Evolutionary conservation across 2,329 filamentous ascomycete genomes (phyloP).

Genomic region (Sporothrix globosa): DNA sequence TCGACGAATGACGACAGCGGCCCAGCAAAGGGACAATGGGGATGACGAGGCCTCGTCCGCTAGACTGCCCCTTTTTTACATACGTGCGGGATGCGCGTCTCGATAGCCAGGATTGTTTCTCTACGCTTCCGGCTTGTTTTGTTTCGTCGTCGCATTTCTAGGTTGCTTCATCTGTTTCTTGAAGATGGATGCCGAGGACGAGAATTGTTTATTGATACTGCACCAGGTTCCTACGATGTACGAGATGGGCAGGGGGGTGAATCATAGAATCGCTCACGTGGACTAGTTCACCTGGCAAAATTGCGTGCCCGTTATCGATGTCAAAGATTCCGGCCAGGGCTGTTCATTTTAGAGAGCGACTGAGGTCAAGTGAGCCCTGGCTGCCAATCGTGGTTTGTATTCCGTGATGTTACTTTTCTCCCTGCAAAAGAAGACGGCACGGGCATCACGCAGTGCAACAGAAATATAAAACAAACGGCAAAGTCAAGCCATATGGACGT

Average conservation of each 20-base stretch:
- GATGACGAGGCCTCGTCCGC: slow-evolving; percentile 26
- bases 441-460: slow-evolving; percentile 18
- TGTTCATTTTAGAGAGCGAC: background rate
- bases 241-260: background rate
- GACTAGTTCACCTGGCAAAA: background rate
- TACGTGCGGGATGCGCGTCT: background rate
- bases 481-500: background rate
- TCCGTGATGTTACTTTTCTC: background rate
- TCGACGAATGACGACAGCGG: slow-evolving; percentile 9
- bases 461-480: background rate
- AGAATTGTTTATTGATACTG: background rate
- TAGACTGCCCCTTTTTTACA: slow-evolving; percentile 24
- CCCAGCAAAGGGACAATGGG: slow-evolving; percentile 1
- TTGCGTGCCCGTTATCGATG: background rate
- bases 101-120: slow-evolving; percentile 20
- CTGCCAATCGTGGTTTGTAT: background rate
- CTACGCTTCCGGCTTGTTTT: slow-evolving; percentile 3
- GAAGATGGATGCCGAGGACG: background rate
- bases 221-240: background rate
- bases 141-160: slow-evolving; percentile 10
- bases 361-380: background rate
- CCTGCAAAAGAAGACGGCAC: background rate
- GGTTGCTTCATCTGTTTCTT: slow-evolving; percentile 9
- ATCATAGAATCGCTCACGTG: background rate
- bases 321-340: background rate